Conservation (phyloP, 176 grass and related monocot genomes). For the Oryza officinalis region DNA sequence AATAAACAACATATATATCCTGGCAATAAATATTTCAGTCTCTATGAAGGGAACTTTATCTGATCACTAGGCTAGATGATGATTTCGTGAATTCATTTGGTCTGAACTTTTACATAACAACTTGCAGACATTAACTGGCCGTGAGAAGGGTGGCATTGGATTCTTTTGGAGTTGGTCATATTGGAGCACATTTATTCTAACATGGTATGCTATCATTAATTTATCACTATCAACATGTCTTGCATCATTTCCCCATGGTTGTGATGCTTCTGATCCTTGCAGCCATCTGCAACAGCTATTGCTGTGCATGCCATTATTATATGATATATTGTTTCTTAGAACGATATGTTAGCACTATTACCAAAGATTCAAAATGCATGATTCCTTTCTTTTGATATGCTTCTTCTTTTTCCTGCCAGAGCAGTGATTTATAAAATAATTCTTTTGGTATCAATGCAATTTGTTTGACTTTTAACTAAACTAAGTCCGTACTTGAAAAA, state of each 20-base stretch:
- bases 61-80: not conserved
- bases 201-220: constrained; percentile 62
- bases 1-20: not conserved
- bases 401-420: constrained; percentile 2
- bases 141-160: constrained; percentile 78
- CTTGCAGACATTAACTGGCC: constrained; percentile 74
- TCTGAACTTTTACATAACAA: constrained; percentile 33
- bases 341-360: not conserved
- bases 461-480: constrained; percentile 17
- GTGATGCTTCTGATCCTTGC: constrained; percentile 5
- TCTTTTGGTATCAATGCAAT: constrained; percentile 5
- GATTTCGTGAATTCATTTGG: not conserved
- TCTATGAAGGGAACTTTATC: constrained; percentile 8
- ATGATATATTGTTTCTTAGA: not conserved
- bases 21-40: not conserved
- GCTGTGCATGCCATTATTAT: not conserved
- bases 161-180: constrained; percentile 99
- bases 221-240: constrained; percentile 28
- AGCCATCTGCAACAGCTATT: not conserved
- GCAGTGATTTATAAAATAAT: constrained; percentile 10
- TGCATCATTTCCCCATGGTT: not conserved
- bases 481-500: constrained; percentile 8
- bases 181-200: constrained; percentile 99
- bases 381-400: not conserved
- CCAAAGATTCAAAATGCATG: not conserved